Conservation (phyloP, 2,329 filamentous ascomycete genomes). For the Epichloe gansuensis region DNA sequence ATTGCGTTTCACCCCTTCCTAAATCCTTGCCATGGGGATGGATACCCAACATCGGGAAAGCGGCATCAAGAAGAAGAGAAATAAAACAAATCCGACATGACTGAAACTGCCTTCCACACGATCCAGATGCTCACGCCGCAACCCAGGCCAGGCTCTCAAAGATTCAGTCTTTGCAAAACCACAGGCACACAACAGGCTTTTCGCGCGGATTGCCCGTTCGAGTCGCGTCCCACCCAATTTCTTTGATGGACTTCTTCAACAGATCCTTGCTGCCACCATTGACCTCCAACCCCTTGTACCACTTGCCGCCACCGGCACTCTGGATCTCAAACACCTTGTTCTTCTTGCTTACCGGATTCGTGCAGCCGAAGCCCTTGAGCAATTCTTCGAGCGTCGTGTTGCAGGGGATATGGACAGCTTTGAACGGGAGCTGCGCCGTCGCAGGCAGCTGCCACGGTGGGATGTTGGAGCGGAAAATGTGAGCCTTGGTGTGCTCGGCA, state of each 20-base stretch:
- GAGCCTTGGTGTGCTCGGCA: conserved; percentile 43
- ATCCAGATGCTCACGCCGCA: too few species aligned
- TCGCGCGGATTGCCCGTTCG: conserved; percentile 34
- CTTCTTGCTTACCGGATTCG: conserved; percentile 35
- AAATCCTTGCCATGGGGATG: too few species aligned
- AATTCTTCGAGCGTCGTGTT: conserved; percentile 43
- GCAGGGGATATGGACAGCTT: conserved; percentile 39
- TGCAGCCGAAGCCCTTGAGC: conserved; percentile 45
- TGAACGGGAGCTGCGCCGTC: conserved; percentile 31
- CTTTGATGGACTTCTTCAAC: conserved; percentile 37
- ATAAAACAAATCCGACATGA: too few species aligned
- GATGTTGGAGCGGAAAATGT: conserved; percentile 39
- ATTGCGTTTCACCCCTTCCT: too few species aligned
- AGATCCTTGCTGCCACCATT: conserved; percentile 35
- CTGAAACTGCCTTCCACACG: too few species aligned
- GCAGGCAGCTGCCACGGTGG: conserved; percentile 41
- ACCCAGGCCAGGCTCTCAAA: neutral
- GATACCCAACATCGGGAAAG: too few species aligned
- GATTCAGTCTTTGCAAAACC: conserved; percentile 40
- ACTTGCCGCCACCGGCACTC: conserved; percentile 42
- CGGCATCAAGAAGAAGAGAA: too few species aligned
- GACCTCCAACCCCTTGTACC: conserved; percentile 44
- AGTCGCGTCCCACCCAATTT: conserved; percentile 46
- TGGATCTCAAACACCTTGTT: conserved; percentile 47
- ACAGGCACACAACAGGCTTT: conserved; percentile 47